A percentile compares a stretch with the other conserved stretches of the same genome.
These are phyloP conservation scores for Neonectria neomacrospora DNA, from an alignment of 2,329 filamentous ascomycete genomes.

Conservation along the genomic window DNA sequence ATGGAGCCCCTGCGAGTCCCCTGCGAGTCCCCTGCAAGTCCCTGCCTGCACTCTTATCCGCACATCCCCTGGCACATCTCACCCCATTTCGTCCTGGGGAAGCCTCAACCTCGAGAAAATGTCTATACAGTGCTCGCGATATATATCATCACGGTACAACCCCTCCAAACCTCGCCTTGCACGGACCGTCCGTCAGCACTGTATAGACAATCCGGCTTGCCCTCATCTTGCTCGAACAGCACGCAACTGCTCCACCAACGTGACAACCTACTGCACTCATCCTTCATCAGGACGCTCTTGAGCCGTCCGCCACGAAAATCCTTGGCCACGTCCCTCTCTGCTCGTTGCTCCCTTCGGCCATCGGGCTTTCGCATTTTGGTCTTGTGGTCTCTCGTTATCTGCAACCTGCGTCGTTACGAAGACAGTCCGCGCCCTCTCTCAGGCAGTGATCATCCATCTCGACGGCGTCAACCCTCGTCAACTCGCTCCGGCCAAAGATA, in stretches of 20 bases:
- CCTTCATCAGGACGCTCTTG: slow-evolving; percentile 37
- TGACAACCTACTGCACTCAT: slow-evolving; percentile 42
- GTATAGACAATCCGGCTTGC: slow-evolving; percentile 42
- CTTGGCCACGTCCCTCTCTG: slow-evolving; percentile 9
- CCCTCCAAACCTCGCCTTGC: background rate
- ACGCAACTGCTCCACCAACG: slow-evolving; percentile 41
- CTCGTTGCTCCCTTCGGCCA: background rate
- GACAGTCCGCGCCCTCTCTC: background rate
- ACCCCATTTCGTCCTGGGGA: slow-evolving; percentile 27
- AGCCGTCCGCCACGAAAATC: slow-evolving; percentile 39
- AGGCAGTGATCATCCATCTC: background rate
- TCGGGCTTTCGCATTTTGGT: background rate
- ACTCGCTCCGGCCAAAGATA: background rate
- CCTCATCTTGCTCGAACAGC: slow-evolving; percentile 28
- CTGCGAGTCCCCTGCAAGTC: slow-evolving; percentile 13
- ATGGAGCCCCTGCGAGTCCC: slow-evolving; percentile 1
- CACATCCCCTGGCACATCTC: slow-evolving; percentile 33
- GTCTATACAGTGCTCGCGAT: slow-evolving; percentile 45
- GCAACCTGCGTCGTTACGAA: background rate
- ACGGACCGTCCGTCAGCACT: slow-evolving; percentile 34
- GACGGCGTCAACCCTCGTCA: background rate
- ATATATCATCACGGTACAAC: slow-evolving; percentile 31
- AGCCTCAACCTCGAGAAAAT: slow-evolving; percentile 43
- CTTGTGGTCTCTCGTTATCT: slow-evolving; percentile 2
- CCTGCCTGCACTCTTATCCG: slow-evolving; percentile 43